phyloP scores from a whole-genome alignment of 2,329 filamentous ascomycete species.

The Sclerotinia borealis region DNA sequence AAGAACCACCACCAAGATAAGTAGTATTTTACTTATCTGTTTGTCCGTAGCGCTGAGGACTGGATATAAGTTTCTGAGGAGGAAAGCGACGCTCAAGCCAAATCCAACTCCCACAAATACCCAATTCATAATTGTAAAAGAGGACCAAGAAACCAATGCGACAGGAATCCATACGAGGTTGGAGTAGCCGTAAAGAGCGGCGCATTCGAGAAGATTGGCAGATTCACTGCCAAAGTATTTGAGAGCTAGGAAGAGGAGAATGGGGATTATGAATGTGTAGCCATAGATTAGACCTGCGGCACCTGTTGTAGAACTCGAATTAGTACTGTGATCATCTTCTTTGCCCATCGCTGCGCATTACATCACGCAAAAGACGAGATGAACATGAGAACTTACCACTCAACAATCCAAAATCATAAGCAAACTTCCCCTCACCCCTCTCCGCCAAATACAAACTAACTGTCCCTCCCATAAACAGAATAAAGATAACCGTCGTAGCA shows the following conservation, averaged over 20 bases:
- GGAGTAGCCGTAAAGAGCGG: constrained; percentile 90
- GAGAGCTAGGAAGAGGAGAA: constrained; percentile 78
- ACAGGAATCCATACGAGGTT: constrained; percentile 98
- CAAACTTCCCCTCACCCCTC: constrained; percentile 64
- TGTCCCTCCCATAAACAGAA: constrained; percentile 89
- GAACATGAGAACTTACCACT: constrained; percentile 51
- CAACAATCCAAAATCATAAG: constrained; percentile 84
- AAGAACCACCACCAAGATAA: constrained; percentile 75
- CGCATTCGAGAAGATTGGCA: constrained; percentile 90
- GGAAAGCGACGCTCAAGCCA: constrained; percentile 72
- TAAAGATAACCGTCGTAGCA: constrained; percentile 92
- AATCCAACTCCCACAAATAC: constrained; percentile 86
- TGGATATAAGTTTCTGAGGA: constrained; percentile 82
- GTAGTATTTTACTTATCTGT: constrained; percentile 81
- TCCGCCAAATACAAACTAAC: constrained; percentile 83
- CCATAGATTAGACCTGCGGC: constrained; percentile 92
- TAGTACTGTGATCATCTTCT: not conserved
- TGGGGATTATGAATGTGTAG: constrained; percentile 82
- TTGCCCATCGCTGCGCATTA: not conserved
- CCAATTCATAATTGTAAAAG: constrained; percentile 82
- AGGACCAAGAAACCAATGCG: constrained; percentile 84
- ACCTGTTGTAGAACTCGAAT: constrained; percentile 38
- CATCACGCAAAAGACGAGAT: not conserved
- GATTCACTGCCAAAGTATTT: constrained; percentile 94
- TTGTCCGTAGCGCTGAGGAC: constrained; percentile 88